A percentile compares a stretch with the other conserved stretches of the same genome.
phyloP scores from a whole-genome alignment of 2,329 filamentous ascomycete genomes.

The Fonsecaea nubica region DNA sequence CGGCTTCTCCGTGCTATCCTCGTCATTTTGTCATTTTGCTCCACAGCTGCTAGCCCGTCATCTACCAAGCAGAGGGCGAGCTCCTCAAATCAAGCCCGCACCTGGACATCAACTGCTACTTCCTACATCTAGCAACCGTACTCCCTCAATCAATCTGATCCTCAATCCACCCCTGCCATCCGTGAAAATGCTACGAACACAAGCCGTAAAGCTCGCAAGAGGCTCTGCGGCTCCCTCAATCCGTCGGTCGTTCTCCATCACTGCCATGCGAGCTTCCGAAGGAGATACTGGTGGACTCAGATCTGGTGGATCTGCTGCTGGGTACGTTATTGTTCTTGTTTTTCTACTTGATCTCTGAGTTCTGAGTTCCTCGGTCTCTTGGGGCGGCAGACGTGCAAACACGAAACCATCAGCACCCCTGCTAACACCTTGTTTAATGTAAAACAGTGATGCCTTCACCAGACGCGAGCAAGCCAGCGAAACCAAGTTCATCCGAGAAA shows the following conservation, averaged over 20 bases:
- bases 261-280: slow-evolving; percentile 67
- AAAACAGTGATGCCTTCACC: slow-evolving; percentile 71
- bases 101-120: slow-evolving; percentile 24
- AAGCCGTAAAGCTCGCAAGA: slow-evolving; percentile 64
- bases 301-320: slow-evolving; percentile 45
- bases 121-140: slow-evolving; percentile 2
- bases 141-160: slow-evolving; percentile 9
- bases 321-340: slow-evolving; percentile 44
- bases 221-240: slow-evolving; percentile 53
- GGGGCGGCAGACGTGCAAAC: neutral
- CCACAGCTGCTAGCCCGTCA: neutral
- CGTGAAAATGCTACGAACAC: slow-evolving; percentile 70
- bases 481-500: slow-evolving; percentile 81
- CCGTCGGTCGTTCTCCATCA: slow-evolving; percentile 66
- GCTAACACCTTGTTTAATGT: slow-evolving; percentile 12
- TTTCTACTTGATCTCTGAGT: neutral
- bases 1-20: neutral
- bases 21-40: slow-evolving; percentile 5
- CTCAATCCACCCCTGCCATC: neutral
- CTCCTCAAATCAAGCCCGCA: slow-evolving; percentile 24
- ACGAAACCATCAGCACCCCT: neutral
- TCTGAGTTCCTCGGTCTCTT: neutral
- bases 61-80: slow-evolving; percentile 21
- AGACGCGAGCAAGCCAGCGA: slow-evolving; percentile 88
- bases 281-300: slow-evolving; percentile 69